Evolutionary conservation across 148 eudicot genomes (phyloP), one percentile per base, ranked within the genome.

Genomic region (Cornus kousa): DNA sequence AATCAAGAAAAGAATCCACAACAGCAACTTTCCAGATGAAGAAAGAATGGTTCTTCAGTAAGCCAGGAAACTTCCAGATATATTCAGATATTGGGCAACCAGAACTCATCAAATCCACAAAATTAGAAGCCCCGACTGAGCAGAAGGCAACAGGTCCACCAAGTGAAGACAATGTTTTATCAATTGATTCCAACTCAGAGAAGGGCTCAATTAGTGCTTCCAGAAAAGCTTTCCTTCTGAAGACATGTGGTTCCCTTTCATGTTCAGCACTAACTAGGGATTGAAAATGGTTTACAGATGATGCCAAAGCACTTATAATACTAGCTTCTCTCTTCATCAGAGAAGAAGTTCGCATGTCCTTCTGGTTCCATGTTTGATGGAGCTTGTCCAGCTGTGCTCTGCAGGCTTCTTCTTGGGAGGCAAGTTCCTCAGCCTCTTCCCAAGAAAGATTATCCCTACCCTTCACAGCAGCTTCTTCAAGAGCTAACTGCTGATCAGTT

Each of bases 381-480:
- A 96, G 98, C 82, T 89, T 87, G 67, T 94, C 93, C 84, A 96
- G 85, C 79, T 96, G 93, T 40, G 88, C 91, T 82, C 89, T 94
- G 80, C 99, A 96, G 82, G 94, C 95, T 90, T 96, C 99, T 85
- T 96, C 99, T 85, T 96, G 99, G 80, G 99, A 94, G 67, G 97
- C 98, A 74, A 96, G 91, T 82, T 96, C 99, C 81, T 96, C 99
- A 73, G 99, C 99, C 83, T 96, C 99, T 86, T 96, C 99, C 99
- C 99, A 96, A 65, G 99, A 96, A 68, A 96, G 89, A 86, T 94
- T 92, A 79, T 96, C 99, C 74, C 99, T 83, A 71, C 99, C 97
- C 82, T 94, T 90, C 77, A 92, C 82, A 81, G 99, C 87, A 87
- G 99, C 99, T 84, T 94, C 98, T 87, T 94, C 88, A 75, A 94